These are phyloP conservation scores for Samsoniella hepiali DNA, from an alignment of 2,329 filamentous ascomycete genomes.

Conservation along the genomic window DNA sequence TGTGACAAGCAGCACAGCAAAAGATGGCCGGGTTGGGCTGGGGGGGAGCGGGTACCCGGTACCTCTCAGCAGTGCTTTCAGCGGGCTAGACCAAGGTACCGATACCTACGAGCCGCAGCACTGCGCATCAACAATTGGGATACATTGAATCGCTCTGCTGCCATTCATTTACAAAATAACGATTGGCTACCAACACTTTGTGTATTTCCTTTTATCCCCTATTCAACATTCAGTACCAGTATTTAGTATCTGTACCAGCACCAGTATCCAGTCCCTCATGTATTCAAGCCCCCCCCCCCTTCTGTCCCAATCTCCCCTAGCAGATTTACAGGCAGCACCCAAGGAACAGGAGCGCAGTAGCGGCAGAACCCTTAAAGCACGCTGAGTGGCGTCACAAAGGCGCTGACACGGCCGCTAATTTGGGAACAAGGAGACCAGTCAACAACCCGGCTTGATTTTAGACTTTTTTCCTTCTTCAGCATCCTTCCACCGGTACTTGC, in stretches of 20 bases:
- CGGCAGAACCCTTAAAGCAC: not conserved
- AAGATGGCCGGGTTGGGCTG: not conserved
- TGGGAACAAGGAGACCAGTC: not conserved
- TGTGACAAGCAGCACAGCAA: conserved; percentile 5
- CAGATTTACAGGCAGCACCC: not conserved
- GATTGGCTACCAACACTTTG: no score
- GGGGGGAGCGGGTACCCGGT: not conserved
- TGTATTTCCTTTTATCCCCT: no score
- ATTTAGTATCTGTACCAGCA: no score
- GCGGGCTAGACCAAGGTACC: not conserved
- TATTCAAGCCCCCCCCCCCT: no score
- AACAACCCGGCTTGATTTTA: not conserved
- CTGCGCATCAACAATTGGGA: no score
- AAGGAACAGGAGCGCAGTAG: not conserved
- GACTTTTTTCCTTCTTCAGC: not conserved
- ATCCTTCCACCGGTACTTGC: not conserved
- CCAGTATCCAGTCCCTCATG: no score
- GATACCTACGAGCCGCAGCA: not conserved
- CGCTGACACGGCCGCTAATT: no score
- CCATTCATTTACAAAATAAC: no score
- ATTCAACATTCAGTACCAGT: no score
- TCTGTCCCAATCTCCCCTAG: no score
- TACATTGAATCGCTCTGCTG: no score
- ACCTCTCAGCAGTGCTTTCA: no score
- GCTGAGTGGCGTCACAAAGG: not conserved